Evolutionary conservation across 352 stramenopile genomes (phyloP).

Genomic region (Plasmopara halstedii): DNA sequence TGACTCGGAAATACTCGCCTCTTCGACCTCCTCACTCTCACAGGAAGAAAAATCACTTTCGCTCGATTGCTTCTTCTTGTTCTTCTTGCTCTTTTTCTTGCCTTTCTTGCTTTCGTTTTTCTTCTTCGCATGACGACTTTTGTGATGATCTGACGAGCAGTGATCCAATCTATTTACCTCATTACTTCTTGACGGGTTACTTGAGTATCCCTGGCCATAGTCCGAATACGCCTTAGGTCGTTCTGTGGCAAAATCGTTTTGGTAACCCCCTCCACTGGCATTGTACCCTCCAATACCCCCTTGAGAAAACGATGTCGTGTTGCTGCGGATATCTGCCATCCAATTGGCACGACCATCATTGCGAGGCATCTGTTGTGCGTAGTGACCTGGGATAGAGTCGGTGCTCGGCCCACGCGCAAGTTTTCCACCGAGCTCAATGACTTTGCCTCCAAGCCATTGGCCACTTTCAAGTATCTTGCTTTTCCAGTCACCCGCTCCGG

Average conservation of each 20-base stretch:
- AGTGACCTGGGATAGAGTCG: conserved; percentile 42
- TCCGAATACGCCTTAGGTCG: conserved; percentile 51
- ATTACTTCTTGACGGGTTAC: conserved; percentile 4
- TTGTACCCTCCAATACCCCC: conserved; percentile 9
- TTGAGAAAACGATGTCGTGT: conserved; percentile 22
- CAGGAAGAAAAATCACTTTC: too few relatives aligned
- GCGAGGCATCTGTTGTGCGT: conserved; percentile 30
- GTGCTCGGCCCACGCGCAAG: conserved; percentile 33
- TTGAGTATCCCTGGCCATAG: conserved; percentile 6
- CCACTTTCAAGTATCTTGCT: conserved; percentile 57
- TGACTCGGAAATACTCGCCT: conserved; percentile 9
- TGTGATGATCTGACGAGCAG: conserved; percentile 3
- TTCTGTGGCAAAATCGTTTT: conserved; percentile 70
- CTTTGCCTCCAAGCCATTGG: conserved; percentile 65
- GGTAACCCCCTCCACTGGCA: conserved; percentile 28
- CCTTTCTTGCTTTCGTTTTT: conserved; percentile 28
- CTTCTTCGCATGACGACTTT: conserved; percentile 34
- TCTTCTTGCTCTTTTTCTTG: conserved; percentile 31
- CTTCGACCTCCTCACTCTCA: background rate
- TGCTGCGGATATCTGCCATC: conserved; percentile 68
- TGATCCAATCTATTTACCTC: conserved; percentile 10
- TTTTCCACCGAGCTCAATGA: conserved; percentile 62
- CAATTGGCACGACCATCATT: conserved; percentile 71
- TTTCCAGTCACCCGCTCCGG: conserved; percentile 49
- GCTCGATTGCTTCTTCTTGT: conserved; percentile 24